phyloP scores from a whole-genome alignment of 768 basidiomycete genomes.

The Hygrocybe punicea region DNA sequence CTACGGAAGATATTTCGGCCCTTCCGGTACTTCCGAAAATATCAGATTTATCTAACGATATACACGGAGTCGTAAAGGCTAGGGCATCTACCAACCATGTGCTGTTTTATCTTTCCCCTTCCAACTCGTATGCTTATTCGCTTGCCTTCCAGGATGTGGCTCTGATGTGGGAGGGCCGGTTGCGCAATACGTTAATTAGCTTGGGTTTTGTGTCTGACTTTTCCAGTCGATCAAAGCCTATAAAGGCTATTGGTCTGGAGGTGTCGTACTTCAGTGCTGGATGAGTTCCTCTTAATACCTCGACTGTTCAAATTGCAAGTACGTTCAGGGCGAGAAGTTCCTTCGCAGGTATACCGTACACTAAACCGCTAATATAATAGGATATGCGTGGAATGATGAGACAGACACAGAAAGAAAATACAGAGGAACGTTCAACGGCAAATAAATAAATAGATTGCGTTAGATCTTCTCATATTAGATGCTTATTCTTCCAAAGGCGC shows the following conservation, averaged over 20 bases:
- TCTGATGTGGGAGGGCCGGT: conserved; percentile 89
- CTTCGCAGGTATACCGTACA: too few relatives aligned
- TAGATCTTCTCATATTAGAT: neutral
- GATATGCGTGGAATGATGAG: neutral
- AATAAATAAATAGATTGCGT: neutral
- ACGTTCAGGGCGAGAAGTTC: neutral
- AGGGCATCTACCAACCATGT: conserved; percentile 88
- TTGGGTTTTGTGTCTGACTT: conserved; percentile 91
- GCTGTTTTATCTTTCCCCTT: conserved; percentile 25
- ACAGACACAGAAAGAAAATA: neutral
- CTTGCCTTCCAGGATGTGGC: conserved; percentile 65
- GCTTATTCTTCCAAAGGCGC: conserved; percentile 26
- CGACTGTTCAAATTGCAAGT: neutral
- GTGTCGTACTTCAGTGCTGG: conserved; percentile 85
- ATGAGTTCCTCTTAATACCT: neutral
- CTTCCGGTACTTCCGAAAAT: conserved; percentile 13
- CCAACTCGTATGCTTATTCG: neutral
- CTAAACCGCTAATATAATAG: too few relatives aligned
- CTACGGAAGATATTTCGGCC: conserved; percentile 15
- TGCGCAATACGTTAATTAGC: conserved; percentile 86
- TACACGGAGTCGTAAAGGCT: conserved; percentile 85
- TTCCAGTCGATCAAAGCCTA: conserved; percentile 78
- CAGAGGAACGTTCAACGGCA: neutral
- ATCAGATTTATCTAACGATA: conserved; percentile 32
- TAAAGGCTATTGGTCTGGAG: conserved; percentile 87